These are phyloP conservation scores for Candida glaebosa DNA, from an alignment of 805 yeast species.

Conservation along the genomic window DNA sequence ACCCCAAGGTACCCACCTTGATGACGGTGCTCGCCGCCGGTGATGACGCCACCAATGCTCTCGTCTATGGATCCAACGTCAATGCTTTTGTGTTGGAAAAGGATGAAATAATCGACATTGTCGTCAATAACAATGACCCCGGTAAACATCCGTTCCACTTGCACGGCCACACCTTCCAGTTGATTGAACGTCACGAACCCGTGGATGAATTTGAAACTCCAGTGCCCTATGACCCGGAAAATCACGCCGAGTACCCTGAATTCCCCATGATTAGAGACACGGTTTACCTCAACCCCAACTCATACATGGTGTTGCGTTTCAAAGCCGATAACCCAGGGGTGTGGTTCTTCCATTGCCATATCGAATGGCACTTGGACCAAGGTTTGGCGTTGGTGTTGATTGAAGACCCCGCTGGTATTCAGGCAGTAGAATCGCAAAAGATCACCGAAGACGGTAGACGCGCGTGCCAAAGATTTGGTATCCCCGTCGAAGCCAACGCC, in stretches of 20 bases:
- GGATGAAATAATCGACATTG: constrained; percentile 69
- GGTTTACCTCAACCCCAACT: constrained; percentile 61
- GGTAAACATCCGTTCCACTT: constrained; percentile 79
- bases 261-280: constrained; percentile 71
- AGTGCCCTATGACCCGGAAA: constrained; percentile 36
- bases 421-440: constrained; percentile 41
- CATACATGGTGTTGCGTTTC: constrained; percentile 67
- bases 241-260: constrained; percentile 47
- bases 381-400: constrained; percentile 71
- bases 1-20: constrained; percentile 71
- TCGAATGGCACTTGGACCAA: constrained; percentile 82
- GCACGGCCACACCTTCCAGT: constrained; percentile 71
- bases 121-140: constrained; percentile 74
- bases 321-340: constrained; percentile 87
- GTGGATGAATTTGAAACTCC: constrained; percentile 55
- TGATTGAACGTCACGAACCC: constrained; percentile 50
- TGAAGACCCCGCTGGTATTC: constrained; percentile 62
- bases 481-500: constrained; percentile 73
- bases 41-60: constrained; percentile 47
- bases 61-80: constrained; percentile 73
- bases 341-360: constrained; percentile 93
- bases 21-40: constrained; percentile 64
- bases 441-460: constrained; percentile 58
- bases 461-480: constrained; percentile 57
- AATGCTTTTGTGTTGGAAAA: constrained; percentile 57